Evolutionary conservation across 2,329 filamentous ascomycete genomes (phyloP).

Genomic region (Hymenoscyphus linearis): DNA sequence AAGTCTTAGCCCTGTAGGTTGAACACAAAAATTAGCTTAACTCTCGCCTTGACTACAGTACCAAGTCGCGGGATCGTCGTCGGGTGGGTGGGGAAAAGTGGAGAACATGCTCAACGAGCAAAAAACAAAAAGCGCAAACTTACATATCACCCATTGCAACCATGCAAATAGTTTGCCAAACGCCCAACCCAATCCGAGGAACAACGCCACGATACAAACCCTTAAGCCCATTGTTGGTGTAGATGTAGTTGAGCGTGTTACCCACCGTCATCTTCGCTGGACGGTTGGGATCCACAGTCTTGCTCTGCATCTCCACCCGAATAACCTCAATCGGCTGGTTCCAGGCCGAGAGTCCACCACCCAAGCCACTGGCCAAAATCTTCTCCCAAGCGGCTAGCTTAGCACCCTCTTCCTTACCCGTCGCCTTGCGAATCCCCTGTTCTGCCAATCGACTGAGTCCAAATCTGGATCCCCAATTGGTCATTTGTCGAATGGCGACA

Average conservation of each 20-base stretch:
- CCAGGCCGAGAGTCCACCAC: conserved; percentile 94
- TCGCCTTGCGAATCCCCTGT: conserved; percentile 73
- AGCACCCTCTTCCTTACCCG: conserved; percentile 72
- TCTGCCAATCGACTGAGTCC: conserved; percentile 90
- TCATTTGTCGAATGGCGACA: conserved; percentile 97
- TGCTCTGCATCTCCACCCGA: conserved; percentile 99
- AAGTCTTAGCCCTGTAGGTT: conserved; percentile 57
- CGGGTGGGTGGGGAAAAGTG: background rate
- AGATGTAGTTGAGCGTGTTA: conserved; percentile 83
- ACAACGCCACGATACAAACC: conserved; percentile 94
- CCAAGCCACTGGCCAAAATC: conserved; percentile 77
- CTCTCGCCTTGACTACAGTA: background rate
- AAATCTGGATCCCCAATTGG: conserved; percentile 97
- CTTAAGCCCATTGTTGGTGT: conserved; percentile 78
- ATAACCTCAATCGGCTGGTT: conserved; percentile 99
- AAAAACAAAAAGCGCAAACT: conserved; percentile 43
- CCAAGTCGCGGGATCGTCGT: background rate
- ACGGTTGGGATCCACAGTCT: conserved; percentile 94
- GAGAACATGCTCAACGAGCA: background rate
- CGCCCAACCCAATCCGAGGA: conserved; percentile 86
- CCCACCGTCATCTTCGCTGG: conserved; percentile 98
- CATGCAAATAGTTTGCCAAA: conserved; percentile 99
- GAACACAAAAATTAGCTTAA: conserved; percentile 28
- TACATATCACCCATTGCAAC: conserved; percentile 97
- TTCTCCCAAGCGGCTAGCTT: conserved; percentile 81